Evolutionary conservation across 345 rosid species (phyloP), one percentile per base, ranked within the genome.

Genomic region (Microcos paniculata): DNA sequence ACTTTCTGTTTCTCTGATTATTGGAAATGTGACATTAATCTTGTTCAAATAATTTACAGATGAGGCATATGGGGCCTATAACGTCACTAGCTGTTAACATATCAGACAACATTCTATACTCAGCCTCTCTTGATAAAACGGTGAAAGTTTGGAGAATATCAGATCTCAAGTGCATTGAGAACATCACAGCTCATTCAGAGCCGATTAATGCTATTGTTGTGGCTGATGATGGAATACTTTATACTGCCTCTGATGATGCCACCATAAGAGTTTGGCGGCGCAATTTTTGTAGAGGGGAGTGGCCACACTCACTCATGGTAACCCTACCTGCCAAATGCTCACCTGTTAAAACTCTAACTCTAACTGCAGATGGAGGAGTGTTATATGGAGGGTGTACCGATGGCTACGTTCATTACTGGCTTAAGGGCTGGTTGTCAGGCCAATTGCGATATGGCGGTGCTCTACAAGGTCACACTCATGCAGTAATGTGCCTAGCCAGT

Each of bases 221-320:
- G 0, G 72, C 86, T 6, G 80, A 75, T 1, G 85, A 82, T 0
- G 92, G 89, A 1, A 71, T 84, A 16, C 88, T 88, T 30, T 88
- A 77, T 88, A 85, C 89, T 0, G 90, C 89, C 75, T 88, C 90
- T 0, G 90, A 85, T 6, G 90, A 88, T n/a, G 86, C 88, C 75
- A 82, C 87, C 4, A 55, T 88, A 70, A 79, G 80, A 23, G 88
- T 80, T 0, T 87, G 89, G 92, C 81, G 82, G 18, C 72, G 84
- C 6, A 82, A 85, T 48, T 82, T 83, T 59, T 76, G 72, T 43
- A 53, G 78, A 10, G 83, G 80, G 1, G 77, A 81, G 43, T 62
- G 79, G 24, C 82, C 84, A 7, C 92, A 85, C 70, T 77, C 83
- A 1, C 88, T 88, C 24, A 48, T 71, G 43, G 35, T 76, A 45